Conservation (phyloP, 148 eudicot species). For the Rhododendron henanense region DNA sequence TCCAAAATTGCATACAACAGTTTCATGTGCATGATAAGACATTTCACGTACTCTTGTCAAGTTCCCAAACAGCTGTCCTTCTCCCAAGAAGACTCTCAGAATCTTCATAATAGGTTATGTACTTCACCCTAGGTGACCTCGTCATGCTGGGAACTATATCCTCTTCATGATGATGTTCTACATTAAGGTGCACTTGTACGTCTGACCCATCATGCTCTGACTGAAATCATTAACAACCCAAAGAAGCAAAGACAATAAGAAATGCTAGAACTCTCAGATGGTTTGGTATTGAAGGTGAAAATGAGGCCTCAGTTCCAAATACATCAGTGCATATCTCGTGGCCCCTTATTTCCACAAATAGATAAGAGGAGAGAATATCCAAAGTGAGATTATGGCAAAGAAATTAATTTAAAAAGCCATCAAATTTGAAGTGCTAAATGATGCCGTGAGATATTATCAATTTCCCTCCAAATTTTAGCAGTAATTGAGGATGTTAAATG, state of each 20-base stretch:
- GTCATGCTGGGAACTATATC: slow-evolving; percentile 90
- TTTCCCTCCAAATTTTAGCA: slow-evolving; percentile 1
- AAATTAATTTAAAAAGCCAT: background rate
- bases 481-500: background rate
- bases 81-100: slow-evolving; percentile 87
- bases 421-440: background rate
- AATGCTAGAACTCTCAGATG: background rate
- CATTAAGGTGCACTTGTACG: slow-evolving; percentile 79
- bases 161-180: slow-evolving; percentile 52
- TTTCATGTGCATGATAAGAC: background rate
- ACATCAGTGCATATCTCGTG: background rate
- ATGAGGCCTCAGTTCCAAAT: background rate
- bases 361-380: background rate
- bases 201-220: slow-evolving; percentile 93
- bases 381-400: background rate
- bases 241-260: slow-evolving; percentile 9
- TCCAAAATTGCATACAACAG: background rate
- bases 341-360: background rate
- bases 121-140: slow-evolving; percentile 71
- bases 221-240: slow-evolving; percentile 27
- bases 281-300: background rate
- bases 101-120: slow-evolving; percentile 95
- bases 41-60: slow-evolving; percentile 72
- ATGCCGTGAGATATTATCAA: background rate
- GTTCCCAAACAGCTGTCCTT: slow-evolving; percentile 97